Base-by-base conservation (phyloP, 2,329 filamentous ascomycete genomes). In the Blumeriella jaapii region DNA sequence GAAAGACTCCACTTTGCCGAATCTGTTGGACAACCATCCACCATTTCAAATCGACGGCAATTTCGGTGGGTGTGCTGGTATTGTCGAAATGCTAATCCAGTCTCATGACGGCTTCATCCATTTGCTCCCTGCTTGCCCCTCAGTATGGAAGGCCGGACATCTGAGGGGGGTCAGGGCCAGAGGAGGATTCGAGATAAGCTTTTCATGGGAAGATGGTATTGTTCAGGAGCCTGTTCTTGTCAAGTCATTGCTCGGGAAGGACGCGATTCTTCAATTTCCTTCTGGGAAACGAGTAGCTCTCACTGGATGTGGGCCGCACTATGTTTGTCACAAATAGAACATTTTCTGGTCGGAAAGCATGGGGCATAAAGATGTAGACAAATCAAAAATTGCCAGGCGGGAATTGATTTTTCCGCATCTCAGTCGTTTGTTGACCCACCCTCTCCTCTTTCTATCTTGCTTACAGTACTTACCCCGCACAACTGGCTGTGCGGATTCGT, bases 31-130 rank as follows among this genome's bases (percentile, higher is more conserved):
- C 32, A 58, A 55, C 6, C 61, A 64, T 28, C 62, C 61, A 1
- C 61, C 60, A 9, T 67, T 68, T 41, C 65, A 68, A 41, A 65
- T 67, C 14, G 64, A 69, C 44, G 65, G 65, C 1, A 69, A 68
- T 34, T 64, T 68, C 40, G 66, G 65, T 1, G 60, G 59, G 1
- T 59, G 59, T n/a, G 61, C 61, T 3, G 65, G 62, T 2, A 61
- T 68, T 10, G 42, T 62, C 1, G 64, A 68, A 47, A 62, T 61
- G 51, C 39, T 67, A 20, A 39, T 67, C 10, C 63, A 68, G 42
- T 44, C 54, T 36, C 46, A 56, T 32, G 49, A 55, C 22, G 50
- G 50, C 3, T 39, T 9, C n/a, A 35, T 39, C 10, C 31, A 39
- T 11, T 22, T 64, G 10, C 49, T 62, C 12, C 61, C 61, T 29